Conservation (phyloP, 306 rosid genomes). For the Lathyrus sativus region DNA sequence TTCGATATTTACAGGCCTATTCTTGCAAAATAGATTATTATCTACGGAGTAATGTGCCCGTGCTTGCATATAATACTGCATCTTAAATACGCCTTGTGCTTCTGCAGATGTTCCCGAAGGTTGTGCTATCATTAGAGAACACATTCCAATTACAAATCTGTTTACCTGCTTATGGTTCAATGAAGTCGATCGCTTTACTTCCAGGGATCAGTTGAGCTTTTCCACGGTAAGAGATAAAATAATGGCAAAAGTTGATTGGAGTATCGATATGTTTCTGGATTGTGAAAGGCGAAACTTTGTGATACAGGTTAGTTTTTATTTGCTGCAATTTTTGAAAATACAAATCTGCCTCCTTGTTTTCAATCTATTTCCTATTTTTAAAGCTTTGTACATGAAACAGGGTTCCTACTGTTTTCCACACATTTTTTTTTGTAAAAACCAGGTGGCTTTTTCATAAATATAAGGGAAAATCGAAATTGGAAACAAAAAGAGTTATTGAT, state of each 20-base stretch:
- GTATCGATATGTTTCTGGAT: constrained; percentile 82
- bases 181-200: constrained; percentile 95
- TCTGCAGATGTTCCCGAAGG: constrained; percentile 97
- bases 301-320: constrained; percentile 61
- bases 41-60: constrained; percentile 14
- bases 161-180: constrained; percentile 98
- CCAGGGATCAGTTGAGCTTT: constrained; percentile 95
- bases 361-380: background rate
- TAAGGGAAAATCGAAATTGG: background rate
- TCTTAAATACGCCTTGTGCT: constrained; percentile 31
- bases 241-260: constrained; percentile 76
- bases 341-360: background rate
- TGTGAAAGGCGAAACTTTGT: constrained; percentile 98
- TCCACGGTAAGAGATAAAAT: constrained; percentile 87
- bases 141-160: constrained; percentile 85
- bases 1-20: constrained; percentile 19
- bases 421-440: no score
- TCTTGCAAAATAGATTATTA: constrained; percentile 32
- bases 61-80: constrained; percentile 27
- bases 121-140: constrained; percentile 89
- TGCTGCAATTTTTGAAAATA: constrained; percentile 18
- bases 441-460: background rate
- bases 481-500: background rate
- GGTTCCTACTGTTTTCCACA: background rate
- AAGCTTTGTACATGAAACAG: background rate